Evolutionary conservation across 495 filamentous ascomycete species (phyloP), one percentile per base, ranked within the genome.

Genomic region (Aspergillus cristatus): DNA sequence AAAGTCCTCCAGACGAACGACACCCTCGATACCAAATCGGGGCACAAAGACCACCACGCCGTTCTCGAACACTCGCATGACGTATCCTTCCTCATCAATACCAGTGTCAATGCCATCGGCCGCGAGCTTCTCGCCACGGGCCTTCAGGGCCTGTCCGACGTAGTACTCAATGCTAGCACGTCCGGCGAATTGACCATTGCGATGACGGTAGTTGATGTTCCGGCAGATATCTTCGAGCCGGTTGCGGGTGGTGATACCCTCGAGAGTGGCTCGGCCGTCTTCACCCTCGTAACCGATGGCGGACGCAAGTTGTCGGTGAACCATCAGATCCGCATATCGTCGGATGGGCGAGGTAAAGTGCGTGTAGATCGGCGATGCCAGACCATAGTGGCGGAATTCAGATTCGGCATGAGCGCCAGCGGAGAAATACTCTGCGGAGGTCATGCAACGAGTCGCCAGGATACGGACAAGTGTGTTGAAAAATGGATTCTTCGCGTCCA

Each of bases 391-490:
- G 22, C 88, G 76, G 75, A 93, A 98, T 46, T 97, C 91, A 1
- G 86, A 78, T 55, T 90, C 88, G 0, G 87, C 76, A 53, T 94
- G 86, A 2, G 87, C 88, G 42, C 91, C 91, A 0, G 87, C 78
- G 63, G 84, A 88, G 65, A 97, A 97, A 68, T 98, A 98, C 60
- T 97, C 93, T 41, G 91, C 91, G 22, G 88, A 89, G 67, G 93
- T 94, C 93, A 98, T 97, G 77, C 91, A 98, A 18, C 91, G 80
- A 8, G 93, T 98, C 7, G 91, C 91, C 62, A 98, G 77, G 64
- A 98, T 94, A 46, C 91, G 86, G 52, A 97, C 75, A 10, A 98
- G 78, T 14, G 90, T 97, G 71, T 98, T 98, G 73, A 97, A 96
- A 73, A 96, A 98, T 6, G 93, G 85, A 47, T 96, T 84, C n/a